phyloP scores from a whole-genome alignment of 2,329 filamentous ascomycete genomes.

The Ceratocystis albifundus region DNA sequence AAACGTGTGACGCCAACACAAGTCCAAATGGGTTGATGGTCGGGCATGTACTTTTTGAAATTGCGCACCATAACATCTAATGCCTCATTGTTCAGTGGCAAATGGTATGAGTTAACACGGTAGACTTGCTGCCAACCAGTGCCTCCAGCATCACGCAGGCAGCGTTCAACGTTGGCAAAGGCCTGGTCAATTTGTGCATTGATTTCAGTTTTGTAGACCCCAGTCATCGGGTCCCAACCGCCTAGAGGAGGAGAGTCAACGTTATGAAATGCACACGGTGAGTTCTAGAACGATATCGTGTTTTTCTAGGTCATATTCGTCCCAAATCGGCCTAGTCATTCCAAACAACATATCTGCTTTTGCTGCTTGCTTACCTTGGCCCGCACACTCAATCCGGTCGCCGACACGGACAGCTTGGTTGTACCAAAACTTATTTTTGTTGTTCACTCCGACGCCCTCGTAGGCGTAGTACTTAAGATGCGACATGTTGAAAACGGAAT shows the following conservation, averaged over 20 bases:
- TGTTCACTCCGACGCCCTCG: slow-evolving; percentile 29
- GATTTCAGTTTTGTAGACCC: slow-evolving; percentile 30
- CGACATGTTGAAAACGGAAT: slow-evolving; percentile 26
- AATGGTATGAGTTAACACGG: slow-evolving; percentile 37
- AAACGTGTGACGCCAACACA: slow-evolving; percentile 40
- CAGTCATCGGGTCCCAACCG: slow-evolving; percentile 28
- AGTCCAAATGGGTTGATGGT: slow-evolving; percentile 45
- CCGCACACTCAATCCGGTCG: slow-evolving; percentile 37
- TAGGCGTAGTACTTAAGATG: slow-evolving; percentile 30
- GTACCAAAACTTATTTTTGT: slow-evolving; percentile 31
- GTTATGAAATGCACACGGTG: neutral
- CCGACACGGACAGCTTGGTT: slow-evolving; percentile 40
- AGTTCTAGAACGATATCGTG: neutral
- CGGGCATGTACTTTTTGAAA: slow-evolving; percentile 40
- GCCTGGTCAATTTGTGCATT: slow-evolving; percentile 40
- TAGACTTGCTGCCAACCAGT: slow-evolving; percentile 47
- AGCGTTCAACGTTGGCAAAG: slow-evolving; percentile 45
- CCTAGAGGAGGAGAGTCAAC: neutral
- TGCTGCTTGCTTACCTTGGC: slow-evolving; percentile 33
- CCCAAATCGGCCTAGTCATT: too few species aligned
- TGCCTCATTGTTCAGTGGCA: slow-evolving; percentile 33
- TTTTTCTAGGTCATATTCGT: neutral
- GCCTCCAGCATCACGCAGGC: slow-evolving; percentile 42
- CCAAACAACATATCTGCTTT: neutral
- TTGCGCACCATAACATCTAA: slow-evolving; percentile 36